These are phyloP conservation scores for Aaosphaeria arxii DNA, from an alignment of 2,329 filamentous ascomycete species.

Conservation along the genomic window DNA sequence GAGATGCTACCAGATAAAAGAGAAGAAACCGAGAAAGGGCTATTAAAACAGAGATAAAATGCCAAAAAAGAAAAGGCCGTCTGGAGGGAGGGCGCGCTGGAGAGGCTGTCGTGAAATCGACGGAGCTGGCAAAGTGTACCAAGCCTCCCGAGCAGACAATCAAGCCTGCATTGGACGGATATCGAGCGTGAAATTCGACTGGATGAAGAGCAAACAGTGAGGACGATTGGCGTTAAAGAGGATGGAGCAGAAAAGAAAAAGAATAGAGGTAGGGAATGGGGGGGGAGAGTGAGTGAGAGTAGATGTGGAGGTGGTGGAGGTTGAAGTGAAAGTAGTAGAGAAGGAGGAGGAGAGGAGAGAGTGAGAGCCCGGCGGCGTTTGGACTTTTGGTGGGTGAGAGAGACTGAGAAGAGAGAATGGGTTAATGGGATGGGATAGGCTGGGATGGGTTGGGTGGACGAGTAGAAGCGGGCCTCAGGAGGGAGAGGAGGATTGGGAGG, in stretches of 20 bases:
- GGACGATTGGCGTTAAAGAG: slow-evolving; percentile 17
- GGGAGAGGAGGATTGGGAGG: neutral
- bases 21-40: slow-evolving; percentile 15
- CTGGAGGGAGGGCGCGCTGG: slow-evolving; percentile 14
- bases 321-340: too few species aligned
- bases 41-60: slow-evolving; percentile 34
- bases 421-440: too few species aligned
- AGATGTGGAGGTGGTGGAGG: neutral
- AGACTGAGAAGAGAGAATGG: too few species aligned
- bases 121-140: slow-evolving; percentile 41
- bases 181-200: slow-evolving; percentile 18
- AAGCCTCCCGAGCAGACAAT: slow-evolving; percentile 37
- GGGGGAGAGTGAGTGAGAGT: slow-evolving; percentile 15
- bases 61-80: slow-evolving; percentile 31
- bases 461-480: neutral
- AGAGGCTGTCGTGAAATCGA: slow-evolving; percentile 37
- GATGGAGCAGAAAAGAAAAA: slow-evolving; percentile 29
- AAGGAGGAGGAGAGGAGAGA: too few species aligned
- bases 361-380: too few species aligned
- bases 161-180: slow-evolving; percentile 38
- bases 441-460: neutral
- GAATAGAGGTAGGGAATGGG: slow-evolving; percentile 29
- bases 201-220: slow-evolving; percentile 16
- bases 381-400: too few species aligned
- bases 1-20: slow-evolving; percentile 21